These are phyloP conservation scores for Fusarium chuoi DNA, from an alignment of 2,329 filamentous ascomycete species.

Conservation along the genomic window DNA sequence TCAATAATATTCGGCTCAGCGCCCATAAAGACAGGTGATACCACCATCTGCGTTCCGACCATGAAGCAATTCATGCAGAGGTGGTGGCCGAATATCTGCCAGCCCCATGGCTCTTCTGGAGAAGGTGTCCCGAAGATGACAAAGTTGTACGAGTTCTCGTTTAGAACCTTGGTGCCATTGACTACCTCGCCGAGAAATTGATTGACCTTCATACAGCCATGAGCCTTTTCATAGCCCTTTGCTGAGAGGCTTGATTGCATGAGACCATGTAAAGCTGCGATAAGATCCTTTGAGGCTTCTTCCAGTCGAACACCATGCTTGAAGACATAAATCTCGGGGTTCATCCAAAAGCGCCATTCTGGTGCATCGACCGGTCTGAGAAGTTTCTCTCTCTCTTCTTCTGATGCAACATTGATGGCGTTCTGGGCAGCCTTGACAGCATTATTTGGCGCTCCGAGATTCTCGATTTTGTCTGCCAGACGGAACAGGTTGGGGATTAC, in stretches of 20 bases:
- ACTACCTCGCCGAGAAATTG: conserved; percentile 77
- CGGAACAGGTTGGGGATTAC: background rate
- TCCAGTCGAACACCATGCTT: conserved; percentile 75
- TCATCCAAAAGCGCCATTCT: conserved; percentile 75
- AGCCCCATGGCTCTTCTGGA: conserved; percentile 71
- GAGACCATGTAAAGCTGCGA: conserved; percentile 63
- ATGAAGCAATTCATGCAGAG: conserved; percentile 77
- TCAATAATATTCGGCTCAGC: conserved; percentile 82
- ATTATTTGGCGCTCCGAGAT: conserved; percentile 4
- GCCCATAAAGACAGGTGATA: conserved; percentile 79
- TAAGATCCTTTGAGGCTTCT: conserved; percentile 57
- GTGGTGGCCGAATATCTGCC: conserved; percentile 79
- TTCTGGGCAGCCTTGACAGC: background rate
- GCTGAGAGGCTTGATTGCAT: conserved; percentile 69
- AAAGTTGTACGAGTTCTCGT: conserved; percentile 80
- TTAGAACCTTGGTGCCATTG: conserved; percentile 68
- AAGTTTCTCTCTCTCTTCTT: conserved; percentile 57
- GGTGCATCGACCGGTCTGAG: conserved; percentile 71
- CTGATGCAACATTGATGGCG: conserved; percentile 4
- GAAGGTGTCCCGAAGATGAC: conserved; percentile 73
- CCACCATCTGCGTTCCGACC: conserved; percentile 69
- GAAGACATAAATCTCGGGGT: conserved; percentile 75
- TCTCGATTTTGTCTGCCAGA: conserved; percentile 9
- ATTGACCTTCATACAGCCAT: conserved; percentile 76
- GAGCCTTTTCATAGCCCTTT: conserved; percentile 75